Base-by-base conservation (phyloP, 495 filamentous ascomycete genomes). In the Staphylotrichum longicolle region DNA sequence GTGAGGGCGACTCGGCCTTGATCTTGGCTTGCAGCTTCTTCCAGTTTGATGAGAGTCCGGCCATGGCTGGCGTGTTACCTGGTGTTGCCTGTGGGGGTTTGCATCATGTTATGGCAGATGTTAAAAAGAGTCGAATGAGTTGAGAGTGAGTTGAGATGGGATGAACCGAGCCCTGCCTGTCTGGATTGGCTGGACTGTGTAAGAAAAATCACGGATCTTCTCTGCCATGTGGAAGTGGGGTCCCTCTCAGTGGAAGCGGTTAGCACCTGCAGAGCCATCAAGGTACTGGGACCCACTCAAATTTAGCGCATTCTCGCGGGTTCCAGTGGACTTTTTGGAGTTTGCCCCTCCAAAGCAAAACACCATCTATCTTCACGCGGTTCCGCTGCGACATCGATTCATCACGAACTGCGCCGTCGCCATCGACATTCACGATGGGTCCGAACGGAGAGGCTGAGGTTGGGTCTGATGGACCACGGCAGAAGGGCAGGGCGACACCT, bases 401-500 rank as follows among this genome's bases (percentile, higher is more conserved):
- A 63, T 65, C 54, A 58, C 45, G 2, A 37, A 42, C 46, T 7
- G 14, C 35, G 45, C 52, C 2, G 10, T 5, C 44, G 45, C 51
- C 52, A 65, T 59, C 58, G 11, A 15, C 14, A 42, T 73, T 54
- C 66, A 77, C 72, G 73, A 81, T 81, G 78, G 74, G 74, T 62
- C 71, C 70, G 27, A 74, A 72, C 61, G 72, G 74, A n/a, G 77
- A 80, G 48, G 69, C 77, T 20, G 54, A 77, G 20, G 77, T 80
- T 5, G 79, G 79, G 41, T 73, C 73, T 5, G 75, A 78, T 46
- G 76, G 69, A 56, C 84, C 89, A 5, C 83, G 73, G 42, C 72
- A 91, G 74, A 93, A 85, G 69, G 87, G 90, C 55, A 85, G 87
- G 65, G 90, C 91, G 62, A 94, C 90, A 44, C 78, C 90, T 58